Evolutionary conservation across 2,329 filamentous ascomycete species (phyloP).

Genomic region (Colletotrichum spinosum): DNA sequence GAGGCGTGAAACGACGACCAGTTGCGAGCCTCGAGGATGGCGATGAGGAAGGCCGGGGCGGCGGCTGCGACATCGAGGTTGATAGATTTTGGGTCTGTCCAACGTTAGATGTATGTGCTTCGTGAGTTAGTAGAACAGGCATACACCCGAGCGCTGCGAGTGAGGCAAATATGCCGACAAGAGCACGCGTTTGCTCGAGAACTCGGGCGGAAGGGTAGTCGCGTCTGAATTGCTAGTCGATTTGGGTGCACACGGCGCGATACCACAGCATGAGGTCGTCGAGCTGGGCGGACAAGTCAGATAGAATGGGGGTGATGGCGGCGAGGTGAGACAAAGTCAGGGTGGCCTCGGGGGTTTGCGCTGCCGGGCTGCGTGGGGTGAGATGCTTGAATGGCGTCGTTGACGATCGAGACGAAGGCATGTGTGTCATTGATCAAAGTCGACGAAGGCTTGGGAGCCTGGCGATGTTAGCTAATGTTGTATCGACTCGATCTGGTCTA

Average conservation of each 20-base stretch:
- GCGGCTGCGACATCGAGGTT: slow-evolving; percentile 5
- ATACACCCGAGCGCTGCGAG: slow-evolving; percentile 1
- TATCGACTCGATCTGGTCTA: neutral
- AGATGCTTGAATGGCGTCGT: neutral
- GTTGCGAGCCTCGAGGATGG: neutral
- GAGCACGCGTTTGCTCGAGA: neutral
- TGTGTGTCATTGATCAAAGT: neutral
- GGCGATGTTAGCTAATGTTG: neutral
- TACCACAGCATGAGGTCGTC: slow-evolving; percentile 1
- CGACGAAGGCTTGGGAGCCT: slow-evolving; percentile 3
- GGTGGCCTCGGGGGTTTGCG: neutral
- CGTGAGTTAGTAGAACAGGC: neutral
- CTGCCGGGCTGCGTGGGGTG: neutral
- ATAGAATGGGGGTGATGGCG: neutral
- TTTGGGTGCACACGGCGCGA: slow-evolving; percentile 3
- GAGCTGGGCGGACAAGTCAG: neutral
- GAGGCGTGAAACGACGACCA: neutral
- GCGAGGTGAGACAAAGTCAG: slow-evolving; percentile 6
- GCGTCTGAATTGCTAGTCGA: neutral
- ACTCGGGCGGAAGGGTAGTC: neutral
- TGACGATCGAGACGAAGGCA: neutral
- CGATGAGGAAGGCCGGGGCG: neutral
- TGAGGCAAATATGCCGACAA: slow-evolving; percentile 6
- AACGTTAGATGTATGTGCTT: neutral
- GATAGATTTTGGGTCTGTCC: neutral